phyloP scores from a whole-genome alignment of 1,139 yeast genomes.

The Spathaspora sp. region DNA sequence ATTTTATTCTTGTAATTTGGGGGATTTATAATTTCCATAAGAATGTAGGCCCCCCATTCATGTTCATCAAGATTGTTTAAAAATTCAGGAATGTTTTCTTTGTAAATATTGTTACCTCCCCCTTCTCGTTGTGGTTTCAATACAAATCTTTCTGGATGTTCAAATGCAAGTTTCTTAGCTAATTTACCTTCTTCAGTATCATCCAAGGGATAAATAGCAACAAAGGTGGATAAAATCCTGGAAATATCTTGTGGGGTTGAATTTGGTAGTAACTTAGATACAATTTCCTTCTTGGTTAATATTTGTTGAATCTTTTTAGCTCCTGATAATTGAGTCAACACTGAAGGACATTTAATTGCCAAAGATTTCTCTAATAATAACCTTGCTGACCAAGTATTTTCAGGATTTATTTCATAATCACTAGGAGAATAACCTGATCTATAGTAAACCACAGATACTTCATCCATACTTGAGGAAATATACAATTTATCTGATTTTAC shows the following conservation, averaged over 20 bases:
- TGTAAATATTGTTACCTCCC: conserved; percentile 88
- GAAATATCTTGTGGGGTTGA: conserved; percentile 24
- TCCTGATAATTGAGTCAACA: conserved; percentile 87
- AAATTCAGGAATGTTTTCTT: conserved; percentile 76
- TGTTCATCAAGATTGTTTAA: conserved; percentile 58
- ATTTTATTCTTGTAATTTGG: conserved; percentile 67
- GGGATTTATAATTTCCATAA: conserved; percentile 91
- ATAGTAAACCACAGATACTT: conserved; percentile 84
- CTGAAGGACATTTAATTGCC: conserved; percentile 90
- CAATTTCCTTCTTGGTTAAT: conserved; percentile 53
- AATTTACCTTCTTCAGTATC: conserved; percentile 57
- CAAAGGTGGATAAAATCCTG: conserved; percentile 64
- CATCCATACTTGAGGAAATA: conserved; percentile 56
- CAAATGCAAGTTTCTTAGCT: conserved; percentile 70
- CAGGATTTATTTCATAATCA: conserved; percentile 57
- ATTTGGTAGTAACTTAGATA: conserved; percentile 48
- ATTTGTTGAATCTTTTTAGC: conserved; percentile 91
- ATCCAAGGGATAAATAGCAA: conserved; percentile 83
- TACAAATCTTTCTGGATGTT: conserved; percentile 68
- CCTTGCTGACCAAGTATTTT: conserved; percentile 75
- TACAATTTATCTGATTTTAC: conserved; percentile 46
- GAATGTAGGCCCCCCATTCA: conserved; percentile 87
- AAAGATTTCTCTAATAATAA: conserved; percentile 64
- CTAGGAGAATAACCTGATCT: conserved; percentile 86
- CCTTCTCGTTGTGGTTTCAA: conserved; percentile 98